Base-by-base conservation (phyloP, 768 basidiomycete species). In the Leucosporidium yakuticum region DNA sequence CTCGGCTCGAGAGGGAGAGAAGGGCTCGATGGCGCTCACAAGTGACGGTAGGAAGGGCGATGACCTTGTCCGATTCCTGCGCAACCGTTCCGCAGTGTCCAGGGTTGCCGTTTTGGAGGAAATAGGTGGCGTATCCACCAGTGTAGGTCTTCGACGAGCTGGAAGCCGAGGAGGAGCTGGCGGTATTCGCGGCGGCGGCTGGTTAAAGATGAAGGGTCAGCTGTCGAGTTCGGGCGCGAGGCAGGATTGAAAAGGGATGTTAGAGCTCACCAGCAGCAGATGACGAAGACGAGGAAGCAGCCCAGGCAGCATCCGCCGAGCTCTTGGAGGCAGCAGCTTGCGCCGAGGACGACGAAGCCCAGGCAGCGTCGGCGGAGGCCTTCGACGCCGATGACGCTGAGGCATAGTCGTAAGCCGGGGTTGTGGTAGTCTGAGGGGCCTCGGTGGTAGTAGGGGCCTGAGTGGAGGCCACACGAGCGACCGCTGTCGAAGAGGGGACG, bases 11-110 rank as follows among this genome's bases (percentile, higher is more conserved):
- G 39, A 12, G 3, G 14, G 14, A 44, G 39, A 15, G 39, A 44
- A 44, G 6, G 39, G 12, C 39, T 8, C 11, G 14, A 15, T 15
- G 39, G 14, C 34, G 34, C 39, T 44, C 14, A 44, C 39, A 70
- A 20, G 60, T 56, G 7, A 15, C 11, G 9, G 65, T 58, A 14
- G 60, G 60, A 23, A 69, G 53, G 1, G 68, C 63, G 55, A 57
- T 54, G 39, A 54, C 44, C 21, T 53, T 62, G 9, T 21, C 50
- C 32, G 23, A n/a, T 34, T 63, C 51, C 4, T 25, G 32, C 21
- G n/a, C 8, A 1, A 32, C 29, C 12, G 51, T 36, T 39, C 62
- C 62, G 21, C 62, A 69, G 34, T 47, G 23, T 2, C 62, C 62
- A 19, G 48, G 27, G 36, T 54, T 55, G 51, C 29, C 29, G 51